phyloP scores from a whole-genome alignment of 2,329 filamentous ascomycete species.

The Rutstroemia sp. region DNA sequence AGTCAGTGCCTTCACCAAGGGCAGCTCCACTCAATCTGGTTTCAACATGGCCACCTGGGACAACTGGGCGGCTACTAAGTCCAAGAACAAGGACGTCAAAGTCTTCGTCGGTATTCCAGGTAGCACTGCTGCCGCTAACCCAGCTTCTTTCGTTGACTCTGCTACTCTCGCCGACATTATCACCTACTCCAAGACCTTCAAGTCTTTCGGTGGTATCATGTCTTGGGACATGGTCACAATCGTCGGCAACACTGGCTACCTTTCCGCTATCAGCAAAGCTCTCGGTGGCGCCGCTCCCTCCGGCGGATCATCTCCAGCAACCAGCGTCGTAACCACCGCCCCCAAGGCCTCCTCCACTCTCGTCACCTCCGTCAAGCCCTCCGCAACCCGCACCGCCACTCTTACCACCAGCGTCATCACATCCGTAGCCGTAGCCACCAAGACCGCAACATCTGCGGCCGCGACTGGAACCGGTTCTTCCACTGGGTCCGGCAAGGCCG shows the following conservation, averaged over 20 bases:
- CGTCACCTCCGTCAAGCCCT: neutral
- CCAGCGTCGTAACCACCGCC: neutral
- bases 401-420: neutral
- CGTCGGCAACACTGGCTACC: slow-evolving; percentile 21
- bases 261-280: slow-evolving; percentile 1
- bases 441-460: neutral
- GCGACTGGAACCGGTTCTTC: neutral
- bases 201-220: slow-evolving; percentile 58
- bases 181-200: slow-evolving; percentile 42
- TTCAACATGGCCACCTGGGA: slow-evolving; percentile 60
- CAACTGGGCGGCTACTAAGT: slow-evolving; percentile 49
- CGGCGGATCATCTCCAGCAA: neutral
- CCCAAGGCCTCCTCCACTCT: neutral
- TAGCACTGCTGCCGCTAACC: slow-evolving; percentile 36
- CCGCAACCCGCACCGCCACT: neutral
- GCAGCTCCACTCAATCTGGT: slow-evolving; percentile 37
- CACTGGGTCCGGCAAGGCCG: neutral
- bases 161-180: slow-evolving; percentile 41
- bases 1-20: slow-evolving; percentile 39
- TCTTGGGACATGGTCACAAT: slow-evolving; percentile 60
- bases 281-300: slow-evolving; percentile 5
- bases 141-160: slow-evolving; percentile 43
- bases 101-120: slow-evolving; percentile 54
- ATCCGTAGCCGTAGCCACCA: neutral
- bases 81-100: slow-evolving; percentile 51